Conservation (phyloP, 805 yeast species). For the Myxozyma geophila region DNA sequence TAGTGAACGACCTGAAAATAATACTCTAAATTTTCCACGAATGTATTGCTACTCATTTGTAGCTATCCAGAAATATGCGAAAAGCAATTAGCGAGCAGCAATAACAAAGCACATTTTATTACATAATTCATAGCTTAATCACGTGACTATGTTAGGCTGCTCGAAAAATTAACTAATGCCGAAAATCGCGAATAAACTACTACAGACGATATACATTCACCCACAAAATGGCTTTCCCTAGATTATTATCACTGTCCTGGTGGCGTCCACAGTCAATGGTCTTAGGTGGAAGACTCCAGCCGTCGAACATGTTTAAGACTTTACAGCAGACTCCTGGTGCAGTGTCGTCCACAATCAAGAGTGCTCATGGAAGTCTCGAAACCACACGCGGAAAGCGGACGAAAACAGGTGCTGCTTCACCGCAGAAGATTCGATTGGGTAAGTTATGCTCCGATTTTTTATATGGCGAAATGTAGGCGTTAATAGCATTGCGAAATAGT, state of each 20-base stretch:
- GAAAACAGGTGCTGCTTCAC: slow-evolving; percentile 45
- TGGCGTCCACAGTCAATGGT: not conserved
- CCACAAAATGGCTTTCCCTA: not conserved
- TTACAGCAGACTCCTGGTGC: not conserved
- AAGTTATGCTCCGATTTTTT: not conserved
- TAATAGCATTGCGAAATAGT: slow-evolving; percentile 51
- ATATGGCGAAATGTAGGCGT: slow-evolving; percentile 44
- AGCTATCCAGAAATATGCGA: too few relatives aligned
- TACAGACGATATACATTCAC: not conserved
- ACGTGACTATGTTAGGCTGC: not conserved
- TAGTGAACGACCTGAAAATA: not conserved
- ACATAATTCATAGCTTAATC: not conserved
- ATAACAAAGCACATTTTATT: too few relatives aligned
- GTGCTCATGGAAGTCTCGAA: slow-evolving; percentile 18
- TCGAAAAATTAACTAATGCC: not conserved
- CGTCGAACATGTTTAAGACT: not conserved
- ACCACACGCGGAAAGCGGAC: slow-evolving; percentile 59
- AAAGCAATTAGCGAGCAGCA: too few relatives aligned
- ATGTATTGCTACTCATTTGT: too few relatives aligned
- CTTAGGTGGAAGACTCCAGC: not conserved
- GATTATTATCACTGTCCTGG: not conserved
- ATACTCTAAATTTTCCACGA: not conserved
- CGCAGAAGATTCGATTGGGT: slow-evolving; percentile 39
- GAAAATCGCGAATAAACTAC: not conserved
- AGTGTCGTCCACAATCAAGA: slow-evolving; percentile 3